Base-by-base conservation (phyloP, 306 rosid species). In the Quercus engelmannii region DNA sequence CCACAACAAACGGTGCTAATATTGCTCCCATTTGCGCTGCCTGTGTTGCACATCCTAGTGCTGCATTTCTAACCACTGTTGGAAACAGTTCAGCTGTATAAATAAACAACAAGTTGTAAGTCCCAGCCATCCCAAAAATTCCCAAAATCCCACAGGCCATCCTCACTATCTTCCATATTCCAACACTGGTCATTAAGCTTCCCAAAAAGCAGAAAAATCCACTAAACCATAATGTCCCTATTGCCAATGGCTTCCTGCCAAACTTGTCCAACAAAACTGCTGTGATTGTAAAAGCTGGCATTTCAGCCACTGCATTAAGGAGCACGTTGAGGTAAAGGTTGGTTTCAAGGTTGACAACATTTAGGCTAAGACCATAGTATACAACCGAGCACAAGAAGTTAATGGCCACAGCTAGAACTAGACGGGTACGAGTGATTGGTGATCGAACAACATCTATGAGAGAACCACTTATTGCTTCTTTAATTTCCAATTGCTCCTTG, bases 101-200 rank as follows among this genome's bases (percentile, higher is more conserved):
- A 51, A 94, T 91, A 61, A 91, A 94, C 75, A 94, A 41, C 80
- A 94, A 55, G 28, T 94, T 94, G 38, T 92, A 92, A 54, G 97
- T 94, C 65, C 97, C 98, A 0, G 98, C 98, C 97, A 94, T 26
- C 74, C 98, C 98, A 46, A 94, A 94, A 20, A 93, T 93, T 38
- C 97, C 98, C 58, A 93, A 76, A 70, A 93, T 28, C 38, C 95
- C 98, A 58, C 95, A 91, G 11, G 75, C 86, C 95, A 90, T 87
- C 52, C 86, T 89, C 69, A 81, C 83, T 30, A 82, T 56, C 56
- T 86, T 91, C 93, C 95, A 86, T 31, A 61, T 26, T 26, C 92
- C 98, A 4, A 26, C 52, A 26, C 62, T 83, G 3, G 77, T 35
- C 69, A 83, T 59, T 52, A 90, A 26, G 76, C 91, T 85, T 35